Percentiles rank a stretch among this genome's conserved stretches.
phyloP scores from a whole-genome alignment of 345 rosid genomes.

The Fremontodendron californicum region DNA sequence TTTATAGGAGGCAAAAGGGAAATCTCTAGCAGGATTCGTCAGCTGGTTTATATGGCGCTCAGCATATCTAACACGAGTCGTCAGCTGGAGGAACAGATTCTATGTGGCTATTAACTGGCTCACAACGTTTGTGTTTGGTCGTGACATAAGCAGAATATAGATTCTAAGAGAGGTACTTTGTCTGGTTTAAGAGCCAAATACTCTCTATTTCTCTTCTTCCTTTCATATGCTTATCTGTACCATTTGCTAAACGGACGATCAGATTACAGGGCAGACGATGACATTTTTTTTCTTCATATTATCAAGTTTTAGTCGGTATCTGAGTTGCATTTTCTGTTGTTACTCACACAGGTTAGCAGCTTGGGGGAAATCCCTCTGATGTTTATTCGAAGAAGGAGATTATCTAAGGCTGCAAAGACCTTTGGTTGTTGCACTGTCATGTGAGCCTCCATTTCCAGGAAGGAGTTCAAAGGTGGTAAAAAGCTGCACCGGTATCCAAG shows the following conservation, averaged over 20 bases:
- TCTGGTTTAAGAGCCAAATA: not conserved
- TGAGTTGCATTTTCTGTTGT: not conserved
- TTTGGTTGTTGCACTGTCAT: not conserved
- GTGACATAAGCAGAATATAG: constrained; percentile 76
- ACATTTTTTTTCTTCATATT: not conserved
- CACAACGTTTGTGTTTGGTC: constrained; percentile 84
- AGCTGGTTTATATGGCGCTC: constrained; percentile 98
- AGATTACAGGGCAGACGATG: too few species aligned
- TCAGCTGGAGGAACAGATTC: constrained; percentile 94
- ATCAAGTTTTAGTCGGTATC: not conserved
- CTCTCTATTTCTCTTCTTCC: not conserved
- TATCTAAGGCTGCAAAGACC: not conserved
- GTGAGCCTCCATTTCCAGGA: too few species aligned
- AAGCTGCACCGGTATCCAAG: not conserved
- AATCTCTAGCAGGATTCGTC: constrained; percentile 67
- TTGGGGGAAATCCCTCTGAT: not conserved
- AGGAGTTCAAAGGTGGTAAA: too few species aligned
- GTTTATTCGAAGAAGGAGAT: not conserved
- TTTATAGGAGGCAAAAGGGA: constrained; percentile 67
- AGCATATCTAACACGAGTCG: constrained; percentile 91
- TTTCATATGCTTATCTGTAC: not conserved
- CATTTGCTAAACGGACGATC: not conserved
- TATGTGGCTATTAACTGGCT: constrained; percentile 87
- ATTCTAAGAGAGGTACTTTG: constrained; percentile 3
- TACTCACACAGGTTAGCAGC: not conserved